Conservation (phyloP, 306 rosid species). For the Gastrolobium villosum region DNA sequence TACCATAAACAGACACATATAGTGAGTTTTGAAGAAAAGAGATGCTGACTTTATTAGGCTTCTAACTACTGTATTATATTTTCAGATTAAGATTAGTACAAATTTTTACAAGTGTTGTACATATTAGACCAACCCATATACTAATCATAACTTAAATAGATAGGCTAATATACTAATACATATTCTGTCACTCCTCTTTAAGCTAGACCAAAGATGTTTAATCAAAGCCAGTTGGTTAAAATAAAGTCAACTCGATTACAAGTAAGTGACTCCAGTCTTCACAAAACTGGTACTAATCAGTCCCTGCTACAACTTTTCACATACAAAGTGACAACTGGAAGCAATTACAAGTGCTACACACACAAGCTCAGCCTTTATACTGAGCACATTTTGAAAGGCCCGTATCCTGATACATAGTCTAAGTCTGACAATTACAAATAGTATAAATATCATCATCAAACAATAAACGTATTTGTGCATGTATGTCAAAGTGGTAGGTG, state of each 20-base stretch:
- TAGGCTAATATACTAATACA: constrained; percentile 16
- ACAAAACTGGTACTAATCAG: background rate
- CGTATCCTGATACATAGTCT: constrained; percentile 2
- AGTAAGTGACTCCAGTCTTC: constrained; percentile 23
- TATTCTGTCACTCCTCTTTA: constrained; percentile 7
- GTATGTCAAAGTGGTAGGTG: constrained; percentile 19
- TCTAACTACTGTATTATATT: constrained; percentile 2
- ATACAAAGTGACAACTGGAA: constrained; percentile 1
- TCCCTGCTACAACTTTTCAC: constrained; percentile 16
- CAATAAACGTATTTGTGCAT: constrained; percentile 1
- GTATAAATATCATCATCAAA: constrained; percentile 24
- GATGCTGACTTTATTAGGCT: constrained; percentile 10
- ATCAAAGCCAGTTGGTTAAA: background rate
- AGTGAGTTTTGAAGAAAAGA: background rate
- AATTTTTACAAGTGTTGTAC: constrained; percentile 4
- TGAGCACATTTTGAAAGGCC: background rate
- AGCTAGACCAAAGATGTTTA: background rate
- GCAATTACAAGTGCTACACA: background rate
- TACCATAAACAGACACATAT: background rate
- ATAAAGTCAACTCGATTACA: background rate
- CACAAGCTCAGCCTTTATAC: background rate
- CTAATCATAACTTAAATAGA: constrained; percentile 22
- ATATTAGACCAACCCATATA: background rate
- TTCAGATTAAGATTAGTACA: constrained; percentile 9
- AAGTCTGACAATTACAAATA: background rate